phyloP scores from a whole-genome alignment of 331 rosid genomes.

The Arachis monticola region DNA sequence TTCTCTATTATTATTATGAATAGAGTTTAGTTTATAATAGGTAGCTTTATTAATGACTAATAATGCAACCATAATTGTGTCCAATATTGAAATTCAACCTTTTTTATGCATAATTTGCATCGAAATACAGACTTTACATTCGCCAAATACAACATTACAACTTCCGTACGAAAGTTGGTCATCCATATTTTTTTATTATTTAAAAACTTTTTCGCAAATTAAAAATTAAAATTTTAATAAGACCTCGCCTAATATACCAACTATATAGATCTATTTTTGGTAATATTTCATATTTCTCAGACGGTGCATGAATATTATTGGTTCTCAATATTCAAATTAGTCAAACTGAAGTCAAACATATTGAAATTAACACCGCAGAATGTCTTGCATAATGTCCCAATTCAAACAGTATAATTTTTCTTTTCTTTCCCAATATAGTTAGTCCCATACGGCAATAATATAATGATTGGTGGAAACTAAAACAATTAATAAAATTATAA shows the following conservation, averaged over 20 bases:
- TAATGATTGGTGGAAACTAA: background rate
- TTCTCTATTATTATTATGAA: no score
- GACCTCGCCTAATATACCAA: constrained; percentile 6
- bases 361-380: constrained; percentile 9
- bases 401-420: no score
- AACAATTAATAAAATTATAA: background rate
- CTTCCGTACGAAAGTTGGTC: background rate
- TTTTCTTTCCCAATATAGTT: background rate
- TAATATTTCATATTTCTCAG: background rate
- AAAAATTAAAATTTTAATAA: no score
- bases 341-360: constrained; percentile 27
- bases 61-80: background rate
- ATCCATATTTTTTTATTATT: background rate
- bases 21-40: no score
- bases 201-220: no score
- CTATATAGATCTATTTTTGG: background rate
- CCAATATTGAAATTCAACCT: background rate
- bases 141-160: background rate
- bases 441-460: background rate
- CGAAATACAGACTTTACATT: background rate
- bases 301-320: constrained; percentile 3
- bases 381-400: constrained; percentile 26
- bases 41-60: no score
- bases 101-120: no score
- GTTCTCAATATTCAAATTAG: background rate